These are phyloP conservation scores for Phytophthora pseudosyringae DNA, from an alignment of 352 stramenopile genomes.

Conservation along the genomic window DNA sequence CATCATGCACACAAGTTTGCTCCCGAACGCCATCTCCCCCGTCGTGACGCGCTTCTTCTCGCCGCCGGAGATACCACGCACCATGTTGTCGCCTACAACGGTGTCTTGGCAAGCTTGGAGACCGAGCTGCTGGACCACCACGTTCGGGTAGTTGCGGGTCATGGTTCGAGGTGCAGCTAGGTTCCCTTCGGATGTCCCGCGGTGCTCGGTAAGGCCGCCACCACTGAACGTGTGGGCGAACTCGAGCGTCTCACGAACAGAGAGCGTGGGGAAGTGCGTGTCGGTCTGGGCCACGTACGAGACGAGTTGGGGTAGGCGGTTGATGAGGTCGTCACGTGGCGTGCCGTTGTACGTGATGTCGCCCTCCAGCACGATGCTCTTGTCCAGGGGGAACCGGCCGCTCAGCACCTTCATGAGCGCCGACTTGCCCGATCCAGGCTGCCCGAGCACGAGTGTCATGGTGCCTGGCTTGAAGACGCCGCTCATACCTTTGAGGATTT, in stretches of 20 bases:
- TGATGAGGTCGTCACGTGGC: slow-evolving; percentile 15
- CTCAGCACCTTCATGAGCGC: slow-evolving; percentile 37
- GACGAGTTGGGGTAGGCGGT: slow-evolving; percentile 30
- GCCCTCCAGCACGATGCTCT: slow-evolving; percentile 32
- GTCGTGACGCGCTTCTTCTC: slow-evolving; percentile 74
- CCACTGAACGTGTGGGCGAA: slow-evolving; percentile 88
- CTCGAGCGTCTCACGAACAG: slow-evolving; percentile 76
- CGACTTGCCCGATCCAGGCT: slow-evolving; percentile 30
- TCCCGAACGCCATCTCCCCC: slow-evolving; percentile 83
- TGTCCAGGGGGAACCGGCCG: slow-evolving; percentile 32
- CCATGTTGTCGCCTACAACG: slow-evolving; percentile 44
- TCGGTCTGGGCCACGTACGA: slow-evolving; percentile 61
- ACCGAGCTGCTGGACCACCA: slow-evolving; percentile 36
- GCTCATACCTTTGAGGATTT: slow-evolving; percentile 28
- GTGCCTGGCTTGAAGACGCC: slow-evolving; percentile 40
- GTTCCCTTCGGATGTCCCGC: slow-evolving; percentile 18
- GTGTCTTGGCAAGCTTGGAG: slow-evolving; percentile 39
- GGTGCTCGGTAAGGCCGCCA: not conserved
- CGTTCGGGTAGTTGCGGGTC: slow-evolving; percentile 17
- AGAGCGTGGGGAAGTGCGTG: slow-evolving; percentile 44
- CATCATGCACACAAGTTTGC: slow-evolving; percentile 31
- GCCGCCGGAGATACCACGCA: slow-evolving; percentile 64
- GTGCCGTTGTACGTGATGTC: slow-evolving; percentile 39
- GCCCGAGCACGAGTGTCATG: slow-evolving; percentile 27
- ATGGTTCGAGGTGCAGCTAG: slow-evolving; percentile 10